Conservation (phyloP, 2,329 filamentous ascomycete species). For the Pseudogymnoascus pannorum region DNA sequence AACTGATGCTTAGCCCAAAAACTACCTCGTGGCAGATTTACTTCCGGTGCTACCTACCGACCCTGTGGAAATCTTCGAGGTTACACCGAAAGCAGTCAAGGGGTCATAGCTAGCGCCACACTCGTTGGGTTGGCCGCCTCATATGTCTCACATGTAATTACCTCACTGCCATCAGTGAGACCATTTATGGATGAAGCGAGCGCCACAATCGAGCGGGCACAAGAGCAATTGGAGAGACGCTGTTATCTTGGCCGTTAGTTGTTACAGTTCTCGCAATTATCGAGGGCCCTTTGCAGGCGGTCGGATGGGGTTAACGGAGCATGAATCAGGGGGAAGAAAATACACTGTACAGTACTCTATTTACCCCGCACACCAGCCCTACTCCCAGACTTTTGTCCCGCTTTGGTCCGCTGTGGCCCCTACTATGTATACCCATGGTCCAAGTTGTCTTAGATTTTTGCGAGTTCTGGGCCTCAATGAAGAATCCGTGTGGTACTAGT, state of each 20-base stretch:
- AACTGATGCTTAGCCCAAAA: neutral
- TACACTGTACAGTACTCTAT: no score
- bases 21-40: neutral
- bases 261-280: neutral
- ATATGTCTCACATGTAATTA: neutral
- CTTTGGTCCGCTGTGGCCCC: neutral
- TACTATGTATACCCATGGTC: neutral
- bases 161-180: neutral
- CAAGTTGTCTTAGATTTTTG: neutral
- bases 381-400: neutral
- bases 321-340: constrained; percentile 1
- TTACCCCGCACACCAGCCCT: neutral
- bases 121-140: neutral
- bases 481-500: neutral
- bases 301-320: neutral
- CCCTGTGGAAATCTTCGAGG: neutral
- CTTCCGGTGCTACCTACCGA: neutral
- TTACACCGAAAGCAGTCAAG: neutral
- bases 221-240: neutral
- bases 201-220: neutral
- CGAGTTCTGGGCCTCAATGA: neutral
- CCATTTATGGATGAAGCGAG: neutral
- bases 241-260: neutral
- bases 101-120: neutral
- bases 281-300: neutral